Percentiles rank a stretch among this genome's conserved stretches.
Evolutionary conservation across 2,329 filamentous ascomycete genomes (phyloP).

Genomic region (Curvularia sp.): DNA sequence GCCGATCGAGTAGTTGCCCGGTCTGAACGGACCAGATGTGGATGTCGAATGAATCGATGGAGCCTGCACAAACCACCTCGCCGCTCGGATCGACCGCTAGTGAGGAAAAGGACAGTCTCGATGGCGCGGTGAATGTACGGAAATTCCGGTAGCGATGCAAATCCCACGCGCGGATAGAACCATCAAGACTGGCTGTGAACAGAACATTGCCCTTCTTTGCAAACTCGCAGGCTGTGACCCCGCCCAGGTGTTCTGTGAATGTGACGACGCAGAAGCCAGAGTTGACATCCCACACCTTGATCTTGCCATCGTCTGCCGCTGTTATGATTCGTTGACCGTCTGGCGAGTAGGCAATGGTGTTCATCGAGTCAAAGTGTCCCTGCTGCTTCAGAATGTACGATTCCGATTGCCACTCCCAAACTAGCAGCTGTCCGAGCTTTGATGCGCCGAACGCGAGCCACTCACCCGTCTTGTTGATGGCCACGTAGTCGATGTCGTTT

Average conservation of each 20-base stretch:
- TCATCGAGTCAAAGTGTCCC: constrained; percentile 95
- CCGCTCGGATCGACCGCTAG: constrained; percentile 97
- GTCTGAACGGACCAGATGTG: constrained; percentile 99
- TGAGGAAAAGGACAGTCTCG: constrained; percentile 88
- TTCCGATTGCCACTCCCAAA: constrained; percentile 99
- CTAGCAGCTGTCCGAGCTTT: constrained; percentile 91
- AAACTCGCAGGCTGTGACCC: constrained; percentile 93
- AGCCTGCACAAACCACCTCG: constrained; percentile 94
- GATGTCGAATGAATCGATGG: constrained; percentile 93
- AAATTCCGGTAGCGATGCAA: constrained; percentile 96
- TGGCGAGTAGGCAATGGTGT: constrained; percentile 88
- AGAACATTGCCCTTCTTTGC: constrained; percentile 94
- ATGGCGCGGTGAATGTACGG: constrained; percentile 93
- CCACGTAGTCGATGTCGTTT: constrained; percentile 93
- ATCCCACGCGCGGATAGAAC: constrained; percentile 95
- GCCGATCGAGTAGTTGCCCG: constrained; percentile 87
- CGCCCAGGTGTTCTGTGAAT: constrained; percentile 95
- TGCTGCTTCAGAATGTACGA: constrained; percentile 99
- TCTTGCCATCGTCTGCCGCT: constrained; percentile 93
- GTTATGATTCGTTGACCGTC: constrained; percentile 94
- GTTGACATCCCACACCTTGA: constrained; percentile 97
- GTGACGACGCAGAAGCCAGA: constrained; percentile 98
- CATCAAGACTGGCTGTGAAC: constrained; percentile 93
- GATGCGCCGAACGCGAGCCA: constrained; percentile 98
- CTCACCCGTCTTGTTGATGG: constrained; percentile 92